Base-by-base conservation (phyloP, 495 filamentous ascomycete genomes). In the Lasiosphaeriaceae sp. region DNA sequence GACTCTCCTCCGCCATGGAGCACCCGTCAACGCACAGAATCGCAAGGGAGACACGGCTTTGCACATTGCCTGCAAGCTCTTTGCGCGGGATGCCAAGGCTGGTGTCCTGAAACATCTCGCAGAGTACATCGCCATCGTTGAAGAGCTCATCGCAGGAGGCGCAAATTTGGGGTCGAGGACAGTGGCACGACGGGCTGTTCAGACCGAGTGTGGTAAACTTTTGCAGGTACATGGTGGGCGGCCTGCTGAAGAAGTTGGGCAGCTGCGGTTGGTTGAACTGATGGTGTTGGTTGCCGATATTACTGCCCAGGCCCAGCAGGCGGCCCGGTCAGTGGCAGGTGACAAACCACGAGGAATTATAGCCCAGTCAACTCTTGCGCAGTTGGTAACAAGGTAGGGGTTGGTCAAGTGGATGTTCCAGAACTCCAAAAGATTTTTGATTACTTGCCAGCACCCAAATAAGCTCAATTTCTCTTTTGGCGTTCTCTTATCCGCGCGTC, bases 51-150 rank as follows among this genome's bases (percentile, higher is more conserved):
- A 54, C 19, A 54, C 52, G 22, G 52, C 52, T 3, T 19, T 54
- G 34, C 34, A 54, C 11, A 54, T 54, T 11, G 52, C 43, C 39
- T 45, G 52, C 52, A 45, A n/a, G 41, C 11, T 54, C 37, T 54
- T 54, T 29, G 52, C 21, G 1, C 37, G 23, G 1, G 52, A 54
- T 31, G 52, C 24, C 23, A 47, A 20, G 39, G 52, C 21, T 7
- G 39, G 51, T 12, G 14, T 6, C 16, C n/a, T 22, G 11, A 37
- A 29, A 17, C 19, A 46, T 24, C 22, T 54, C 16, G 24, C 21
- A 11, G 12, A 6, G 14, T 47, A 46, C 26, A 19, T 39, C 1
- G 16, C 14, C 11, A 46, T 47, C 26, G 37, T 23, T n/a, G 37
- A 47, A 16, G 52, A 46, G 52, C 39, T 54, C 19, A 20, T 47